Conservation (phyloP, 768 basidiomycete genomes). For the Xerocomellus dryophilus region DNA sequence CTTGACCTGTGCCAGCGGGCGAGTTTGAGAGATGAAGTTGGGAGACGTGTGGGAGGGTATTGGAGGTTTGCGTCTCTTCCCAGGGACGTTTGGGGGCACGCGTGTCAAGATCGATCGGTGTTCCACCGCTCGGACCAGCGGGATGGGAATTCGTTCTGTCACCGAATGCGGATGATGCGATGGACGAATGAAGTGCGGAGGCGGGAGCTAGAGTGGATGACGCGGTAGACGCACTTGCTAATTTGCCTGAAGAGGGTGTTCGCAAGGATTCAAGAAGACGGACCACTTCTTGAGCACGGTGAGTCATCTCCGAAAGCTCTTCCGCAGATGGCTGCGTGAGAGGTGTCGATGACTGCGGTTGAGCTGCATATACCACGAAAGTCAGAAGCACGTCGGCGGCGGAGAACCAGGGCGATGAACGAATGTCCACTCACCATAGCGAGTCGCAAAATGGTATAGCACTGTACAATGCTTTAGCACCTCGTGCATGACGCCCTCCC, state of each 20-base stretch:
- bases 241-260: conserved; percentile 22
- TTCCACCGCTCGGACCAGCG: conserved; percentile 25
- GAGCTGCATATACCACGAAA: conserved; percentile 18
- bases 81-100: conserved; percentile 76
- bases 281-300: conserved; percentile 62
- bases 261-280: conserved; percentile 52
- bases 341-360: conserved; percentile 43
- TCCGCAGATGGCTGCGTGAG: conserved; percentile 49
- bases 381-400: conserved; percentile 1
- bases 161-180: conserved; percentile 21
- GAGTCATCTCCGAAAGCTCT: conserved; percentile 70
- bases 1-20: conserved; percentile 9
- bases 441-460: conserved; percentile 62
- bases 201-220: conserved; percentile 10
- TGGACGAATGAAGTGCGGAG: conserved; percentile 15
- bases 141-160: conserved; percentile 24
- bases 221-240: conserved; percentile 10
- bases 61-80: conserved; percentile 51
- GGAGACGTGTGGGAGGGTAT: conserved; percentile 20
- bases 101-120: conserved; percentile 28
- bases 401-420: background rate
- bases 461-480: conserved; percentile 50
- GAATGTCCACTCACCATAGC: conserved; percentile 50
- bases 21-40: conserved; percentile 25
- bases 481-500: conserved; percentile 23